Percentiles rank a stretch among this genome's conserved stretches.
These are phyloP conservation scores for Sanghuangporus sanghuang DNA, from an alignment of 1,284 basidiomycete genomes.

Conservation along the genomic window DNA sequence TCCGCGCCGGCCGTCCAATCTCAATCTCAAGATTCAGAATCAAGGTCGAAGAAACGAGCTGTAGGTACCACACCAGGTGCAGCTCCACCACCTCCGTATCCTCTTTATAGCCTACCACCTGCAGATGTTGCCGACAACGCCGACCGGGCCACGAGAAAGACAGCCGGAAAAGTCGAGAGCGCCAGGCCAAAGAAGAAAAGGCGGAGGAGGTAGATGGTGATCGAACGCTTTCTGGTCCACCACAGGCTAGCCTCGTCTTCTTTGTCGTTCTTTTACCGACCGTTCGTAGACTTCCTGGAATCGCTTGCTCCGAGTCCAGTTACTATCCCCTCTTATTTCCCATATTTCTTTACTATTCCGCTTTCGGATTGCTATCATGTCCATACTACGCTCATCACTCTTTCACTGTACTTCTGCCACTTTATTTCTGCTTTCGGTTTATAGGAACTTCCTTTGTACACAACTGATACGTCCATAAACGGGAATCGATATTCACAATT, in stretches of 20 bases:
- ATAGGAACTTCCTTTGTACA: no score
- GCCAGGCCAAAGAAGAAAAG: neutral
- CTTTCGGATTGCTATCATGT: no score
- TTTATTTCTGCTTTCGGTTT: no score
- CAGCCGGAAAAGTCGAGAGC: neutral
- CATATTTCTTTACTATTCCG: no score
- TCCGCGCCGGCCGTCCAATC: neutral
- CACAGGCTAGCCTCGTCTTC: neutral
- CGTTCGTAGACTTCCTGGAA: no score
- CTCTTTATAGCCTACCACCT: neutral
- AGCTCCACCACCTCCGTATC: constrained; percentile 1
- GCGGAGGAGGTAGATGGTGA: neutral
- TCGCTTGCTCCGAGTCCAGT: no score
- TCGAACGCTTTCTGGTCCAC: neutral
- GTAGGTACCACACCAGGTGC: neutral
- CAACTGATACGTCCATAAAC: no score
- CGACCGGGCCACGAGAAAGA: neutral
- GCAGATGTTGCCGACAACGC: neutral
- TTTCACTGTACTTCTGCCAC: no score
- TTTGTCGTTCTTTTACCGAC: neutral
- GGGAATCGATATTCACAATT: no score
- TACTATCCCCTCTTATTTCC: no score
- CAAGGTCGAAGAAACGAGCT: neutral
- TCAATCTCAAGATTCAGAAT: neutral
- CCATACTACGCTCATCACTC: no score